Evolutionary conservation across 2,329 filamentous ascomycete species (phyloP), one percentile per base, ranked within the genome.

Genomic region (Rutstroemia sydowiana): DNA sequence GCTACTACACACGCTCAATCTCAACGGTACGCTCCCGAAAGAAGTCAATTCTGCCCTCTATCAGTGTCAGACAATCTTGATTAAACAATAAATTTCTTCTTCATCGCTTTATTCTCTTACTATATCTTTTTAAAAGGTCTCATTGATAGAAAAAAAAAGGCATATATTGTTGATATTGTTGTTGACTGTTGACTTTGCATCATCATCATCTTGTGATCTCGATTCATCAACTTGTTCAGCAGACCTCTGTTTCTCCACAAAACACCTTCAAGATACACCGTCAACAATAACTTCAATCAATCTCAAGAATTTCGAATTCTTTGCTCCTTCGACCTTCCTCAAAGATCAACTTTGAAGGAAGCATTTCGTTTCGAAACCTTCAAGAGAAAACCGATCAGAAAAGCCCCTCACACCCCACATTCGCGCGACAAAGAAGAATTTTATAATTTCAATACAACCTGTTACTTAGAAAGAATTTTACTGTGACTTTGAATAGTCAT

Each of bases 401-500:
- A 48, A 54, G 57, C 34, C 26, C 43, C 52, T 39, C 45, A 42
- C 34, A 40, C 28, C 41, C 13, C 37, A 16, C 21, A 18, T 45
- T 34, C 41, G 44, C 21, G 45, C 53, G 45, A 53, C 55, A 61
- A 54, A 59, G 59, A 65, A 54, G 31, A 51, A 20, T 16, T 26
- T 46, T 45, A 21, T 40, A 59, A 51, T 37, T 49, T 32, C 45
- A 36, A 54, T 48, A 51, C 57, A 60, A 62, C 44, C 59, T 60
- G 61, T 57, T 50, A 49, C 51, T 51, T 46, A 57, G 51, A 56
- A 45, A n/a, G 48, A 51, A 51, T 51, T 54, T 51, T 54, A 59
- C 65, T 66, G 87, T 89, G 85, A 78, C 86, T 90, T 90, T 89
- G 68, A 84, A 81, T 90, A 90, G 87, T 84, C 81, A 96, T 95